Base-by-base conservation (phyloP, 306 rosid species). In the Morella rubra region DNA sequence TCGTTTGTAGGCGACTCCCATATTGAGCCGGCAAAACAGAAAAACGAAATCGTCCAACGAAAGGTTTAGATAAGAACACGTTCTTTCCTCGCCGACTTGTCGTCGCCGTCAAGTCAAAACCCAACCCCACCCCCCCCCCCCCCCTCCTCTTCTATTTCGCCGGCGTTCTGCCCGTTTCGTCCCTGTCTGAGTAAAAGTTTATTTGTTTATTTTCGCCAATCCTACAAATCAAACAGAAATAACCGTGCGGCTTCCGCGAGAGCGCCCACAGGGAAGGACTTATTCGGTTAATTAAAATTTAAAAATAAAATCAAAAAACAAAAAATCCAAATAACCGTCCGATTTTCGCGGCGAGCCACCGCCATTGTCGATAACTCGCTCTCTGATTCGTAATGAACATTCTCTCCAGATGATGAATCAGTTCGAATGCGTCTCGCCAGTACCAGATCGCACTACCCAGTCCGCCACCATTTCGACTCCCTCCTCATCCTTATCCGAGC, bases 291-390 rank as follows among this genome's bases (percentile, higher is more conserved):
- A 32, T 32, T 32, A 32, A 32, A 2, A 32, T 19, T 7, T 54
- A 54, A 54, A 7, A 1, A 54, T 0, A 54, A 54, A 7, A 2
- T 18, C 1, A n/a, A n/a, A n/a, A 6, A 6, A 53, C 3, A 46
- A 2, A 24, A 12, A 22, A 59, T 20, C 16, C 8, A 66, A 37
- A 44, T 4, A 6, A 54, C 9, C 3, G 44, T 9, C 37, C 77
- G 50, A 72, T 71, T 46, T 78, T 78, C 77, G 56, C 77, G 82
- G 58, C 52, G 44, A 71, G 76, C 32, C 71, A 49, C 76, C 71
- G 67, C 44, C 60, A 70, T 5, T 8, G 7, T 49, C 14, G 62
- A 22, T n/a, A 8, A 19, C 8, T 8, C 19, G 41, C 44, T n/a
- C 40, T 40, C 45, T 13, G 50, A 18, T 10, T 47, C 6, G 5